phyloP scores from a whole-genome alignment of 169 alveolate species.

The Plasmodium knowlesi region DNA sequence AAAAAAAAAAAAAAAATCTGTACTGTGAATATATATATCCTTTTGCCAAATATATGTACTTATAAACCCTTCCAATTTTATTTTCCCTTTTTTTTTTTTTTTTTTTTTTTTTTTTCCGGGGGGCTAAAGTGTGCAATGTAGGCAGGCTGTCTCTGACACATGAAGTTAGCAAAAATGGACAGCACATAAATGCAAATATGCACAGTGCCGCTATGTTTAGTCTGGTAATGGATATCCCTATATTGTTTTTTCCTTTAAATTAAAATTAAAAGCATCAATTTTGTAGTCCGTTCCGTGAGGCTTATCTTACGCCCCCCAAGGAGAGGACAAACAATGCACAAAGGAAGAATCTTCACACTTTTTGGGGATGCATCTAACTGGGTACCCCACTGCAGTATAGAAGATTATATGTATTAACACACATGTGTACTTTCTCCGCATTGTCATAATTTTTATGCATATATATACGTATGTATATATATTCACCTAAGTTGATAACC shows the following conservation, averaged over 20 bases:
- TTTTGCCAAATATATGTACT: not conserved
- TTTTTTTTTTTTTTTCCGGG: not conserved
- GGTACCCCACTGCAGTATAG: not conserved
- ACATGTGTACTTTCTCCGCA: not conserved
- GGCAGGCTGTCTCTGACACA: not conserved
- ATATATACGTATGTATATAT: too few relatives aligned
- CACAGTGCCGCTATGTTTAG: not conserved
- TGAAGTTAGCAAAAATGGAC: slow-evolving; percentile 1
- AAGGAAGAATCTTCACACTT: not conserved
- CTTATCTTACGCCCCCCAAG: not conserved
- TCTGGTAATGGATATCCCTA: not conserved
- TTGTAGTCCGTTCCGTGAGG: not conserved
- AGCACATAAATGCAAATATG: not conserved
- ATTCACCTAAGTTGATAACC: not conserved
- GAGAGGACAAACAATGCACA: not conserved
- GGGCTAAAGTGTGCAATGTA: not conserved
- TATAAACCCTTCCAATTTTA: not conserved
- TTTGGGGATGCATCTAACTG: not conserved
- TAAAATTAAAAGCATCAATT: not conserved
- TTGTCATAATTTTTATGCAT: not conserved
- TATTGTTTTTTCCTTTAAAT: not conserved
- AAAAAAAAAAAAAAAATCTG: not conserved
- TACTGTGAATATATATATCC: not conserved
- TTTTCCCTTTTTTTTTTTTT: not conserved
- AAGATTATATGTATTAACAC: not conserved